Base-by-base conservation (phyloP, 805 yeast species). In the Ogataea angusta region DNA sequence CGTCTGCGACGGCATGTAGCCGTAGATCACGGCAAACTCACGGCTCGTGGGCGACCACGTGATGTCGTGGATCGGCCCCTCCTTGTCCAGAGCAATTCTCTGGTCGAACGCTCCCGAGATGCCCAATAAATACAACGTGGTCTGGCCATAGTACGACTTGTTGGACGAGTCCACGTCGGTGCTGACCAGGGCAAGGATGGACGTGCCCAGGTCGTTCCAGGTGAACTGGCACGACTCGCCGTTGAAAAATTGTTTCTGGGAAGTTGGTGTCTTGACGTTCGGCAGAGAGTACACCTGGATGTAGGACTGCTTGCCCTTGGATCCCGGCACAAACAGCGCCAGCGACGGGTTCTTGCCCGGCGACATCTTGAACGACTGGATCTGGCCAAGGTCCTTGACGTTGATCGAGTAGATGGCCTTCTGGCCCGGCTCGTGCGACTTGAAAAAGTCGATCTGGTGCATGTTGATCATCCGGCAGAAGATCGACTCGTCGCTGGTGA, bases 61-160 rank as follows among this genome's bases (percentile, higher is more conserved):
- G 47, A 91, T 86, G 64, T 93, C 99, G 67, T 93, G 97, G 53
- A 93, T 89, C 32, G 99, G 98, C 23, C 98, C 98, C 58, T 89
- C 96, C 54, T 86, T 82, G 48, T 86, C 88, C 54, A 93, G 77
- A 43, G 80, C 75, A 55, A 93, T 90, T 57, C 96, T 76, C 40
- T 89, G 85, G 58, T 91, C 95, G 56, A 87, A 90, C 28, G 90
- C 78, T 10, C 96, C 96, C 25, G 95, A 89, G 51, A 93, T 85
- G 45, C 96, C 96, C 51, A 95, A 73, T 45, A 93, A 65, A 61
- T 91, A 93, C 52, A 93, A 71, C 46, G 91, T 88, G 38, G 95
- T 87, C 69, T 93, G 98, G 52, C 99, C 99, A 60, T 93, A 93
- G 68, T 93, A 93, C 2, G 95, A 84, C 70, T 91, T 82, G 63